Conservation (phyloP, 371 early-diverging fungal genomes). For the Mortierella sp. region DNA sequence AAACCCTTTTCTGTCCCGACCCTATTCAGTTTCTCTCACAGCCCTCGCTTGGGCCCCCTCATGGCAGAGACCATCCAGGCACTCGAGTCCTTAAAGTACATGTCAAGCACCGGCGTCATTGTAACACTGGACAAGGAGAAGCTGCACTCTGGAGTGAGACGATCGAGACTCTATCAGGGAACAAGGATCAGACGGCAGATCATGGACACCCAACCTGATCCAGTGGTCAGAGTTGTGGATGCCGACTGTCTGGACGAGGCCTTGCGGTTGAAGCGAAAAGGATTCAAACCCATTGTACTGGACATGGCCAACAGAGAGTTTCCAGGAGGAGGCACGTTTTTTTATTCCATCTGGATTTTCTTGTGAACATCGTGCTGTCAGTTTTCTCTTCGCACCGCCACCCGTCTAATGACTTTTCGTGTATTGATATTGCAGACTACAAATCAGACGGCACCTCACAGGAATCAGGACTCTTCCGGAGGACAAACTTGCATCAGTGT, state of each 20-base stretch:
- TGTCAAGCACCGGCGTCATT: conserved; percentile 19
- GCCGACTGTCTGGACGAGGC: conserved; percentile 56
- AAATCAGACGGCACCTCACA: conserved; percentile 54
- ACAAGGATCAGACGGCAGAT: conserved; percentile 41
- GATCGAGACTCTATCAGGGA: conserved; percentile 45
- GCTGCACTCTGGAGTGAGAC: conserved; percentile 43
- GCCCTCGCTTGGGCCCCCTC: conserved; percentile 22
- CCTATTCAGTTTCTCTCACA: conserved; percentile 15
- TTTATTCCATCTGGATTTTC: no score
- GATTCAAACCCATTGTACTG: conserved; percentile 57
- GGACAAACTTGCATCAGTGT: conserved; percentile 57
- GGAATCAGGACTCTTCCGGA: conserved; percentile 58
- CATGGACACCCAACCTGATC: conserved; percentile 48
- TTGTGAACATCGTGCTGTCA: no score
- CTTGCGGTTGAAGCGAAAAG: conserved; percentile 46
- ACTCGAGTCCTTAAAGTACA: conserved; percentile 35
- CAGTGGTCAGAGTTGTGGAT: conserved; percentile 46
- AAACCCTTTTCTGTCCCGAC: conserved; percentile 5
- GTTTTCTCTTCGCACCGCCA: no score
- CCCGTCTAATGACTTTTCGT: no score
- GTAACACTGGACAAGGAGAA: conserved; percentile 37
- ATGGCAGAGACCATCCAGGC: conserved; percentile 51
- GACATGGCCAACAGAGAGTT: conserved; percentile 56
- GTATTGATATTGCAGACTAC: no score
- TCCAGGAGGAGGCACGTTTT: conserved; percentile 57